Percentiles rank a stretch among this genome's conserved stretches.
Evolutionary conservation across 2,329 filamentous ascomycete genomes (phyloP).

Genomic region (Parascedosporium putredinis): DNA sequence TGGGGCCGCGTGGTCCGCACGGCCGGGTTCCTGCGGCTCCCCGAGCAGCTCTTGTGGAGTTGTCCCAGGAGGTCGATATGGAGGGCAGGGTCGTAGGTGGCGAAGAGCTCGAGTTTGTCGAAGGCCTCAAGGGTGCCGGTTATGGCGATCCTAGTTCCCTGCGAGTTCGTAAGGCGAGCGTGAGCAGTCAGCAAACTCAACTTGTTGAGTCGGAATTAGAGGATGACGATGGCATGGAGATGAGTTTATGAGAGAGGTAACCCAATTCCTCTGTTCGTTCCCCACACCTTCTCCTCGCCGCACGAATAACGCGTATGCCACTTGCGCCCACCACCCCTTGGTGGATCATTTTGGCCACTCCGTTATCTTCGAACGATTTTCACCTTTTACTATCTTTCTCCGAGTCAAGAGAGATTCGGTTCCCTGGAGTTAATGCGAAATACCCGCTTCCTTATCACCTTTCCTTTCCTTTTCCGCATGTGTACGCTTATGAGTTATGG

Average conservation of each 20-base stretch:
- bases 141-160: constrained; percentile 29
- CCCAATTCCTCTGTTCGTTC: neutral
- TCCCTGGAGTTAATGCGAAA: no score
- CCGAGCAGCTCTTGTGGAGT: constrained; percentile 73
- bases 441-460: no score
- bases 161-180: constrained; percentile 44
- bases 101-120: constrained; percentile 60
- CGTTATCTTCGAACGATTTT: no score
- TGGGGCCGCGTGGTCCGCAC: constrained; percentile 94
- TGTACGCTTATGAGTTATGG: no score
- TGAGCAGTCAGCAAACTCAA: constrained; percentile 49
- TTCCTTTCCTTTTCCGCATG: no score
- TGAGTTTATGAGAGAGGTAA: constrained; percentile 23
- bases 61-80: constrained; percentile 86
- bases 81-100: constrained; percentile 87
- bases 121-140: constrained; percentile 36
- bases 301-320: no score
- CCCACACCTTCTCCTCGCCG: neutral
- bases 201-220: constrained; percentile 46
- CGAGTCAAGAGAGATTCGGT: no score
- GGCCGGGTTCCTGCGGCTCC: constrained; percentile 71
- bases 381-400: no score
- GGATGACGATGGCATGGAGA: constrained; percentile 54
- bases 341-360: no score
- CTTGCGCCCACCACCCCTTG: no score